Base-by-base conservation (phyloP, 306 rosid genomes). In the Malus fusca region DNA sequence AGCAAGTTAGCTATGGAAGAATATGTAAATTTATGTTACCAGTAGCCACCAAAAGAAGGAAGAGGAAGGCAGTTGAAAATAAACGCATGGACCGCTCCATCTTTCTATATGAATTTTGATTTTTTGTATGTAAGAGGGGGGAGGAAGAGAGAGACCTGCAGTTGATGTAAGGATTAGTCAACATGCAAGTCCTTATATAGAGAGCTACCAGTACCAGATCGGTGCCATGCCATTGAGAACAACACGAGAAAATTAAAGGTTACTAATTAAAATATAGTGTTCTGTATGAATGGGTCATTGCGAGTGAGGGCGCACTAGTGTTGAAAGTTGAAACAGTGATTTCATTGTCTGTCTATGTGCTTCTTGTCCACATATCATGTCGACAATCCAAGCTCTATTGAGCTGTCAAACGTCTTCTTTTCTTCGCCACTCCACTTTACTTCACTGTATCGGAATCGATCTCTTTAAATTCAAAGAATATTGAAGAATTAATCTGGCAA, bases 21-120 rank as follows among this genome's bases (percentile, higher is more conserved):
- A 3, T 15, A 69, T 51, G 4, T 18, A 59, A 18, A 40, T 1
- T 1, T 28, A 37, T 55, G 59, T 3, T 26, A 89, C 91, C 91
- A 4, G 88, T 81, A 77, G 95, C 88, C 17, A 84, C 66, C 0
- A 90, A 79, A 61, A 90, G 87, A 22, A 90, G 66, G 19, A 86
- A 46, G 77, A 89, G 28, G 64, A 87, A 81, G 14, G 79, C 58
- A 65, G 86, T 66, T 61, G 91, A 81, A 77, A 82, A 70, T n/a
- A 75, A 13, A 72, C 76, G 77, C 81, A 77, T 2, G 21, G 81
- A 84, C n/a, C 83, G 87, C 53, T 82, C 85, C 91, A 89, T 89
- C 18, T 2, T 59, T 51, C 55, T 17, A 51, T 51, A 17, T 48
- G 19, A 48, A 15, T 48, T 37, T 37, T 37, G 2, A 43, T 43